Evolutionary conservation across 352 stramenopile genomes (phyloP).

Genomic region (Thraustochytrium striatum): DNA sequence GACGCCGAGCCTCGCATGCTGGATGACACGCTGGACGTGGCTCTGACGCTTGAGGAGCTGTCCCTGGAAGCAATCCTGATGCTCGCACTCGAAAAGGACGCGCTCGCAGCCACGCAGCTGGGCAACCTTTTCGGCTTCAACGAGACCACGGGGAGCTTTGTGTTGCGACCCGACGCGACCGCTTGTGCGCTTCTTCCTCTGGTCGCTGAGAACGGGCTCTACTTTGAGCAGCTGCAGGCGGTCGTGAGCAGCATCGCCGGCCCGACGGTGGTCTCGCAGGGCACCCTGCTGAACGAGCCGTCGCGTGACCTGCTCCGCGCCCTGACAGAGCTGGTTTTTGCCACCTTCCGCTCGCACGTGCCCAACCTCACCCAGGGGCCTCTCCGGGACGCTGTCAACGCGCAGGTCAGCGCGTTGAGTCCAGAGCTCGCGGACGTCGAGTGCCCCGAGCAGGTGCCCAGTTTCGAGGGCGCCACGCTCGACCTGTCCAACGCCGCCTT

Average conservation of each 20-base stretch:
- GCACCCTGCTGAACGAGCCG: not conserved
- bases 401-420: not conserved
- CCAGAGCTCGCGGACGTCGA: not conserved
- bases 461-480: not conserved
- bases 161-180: not conserved
- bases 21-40: not conserved
- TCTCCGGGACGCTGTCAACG: slow-evolving; percentile 3
- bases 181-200: not conserved
- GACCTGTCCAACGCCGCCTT: not conserved
- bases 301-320: not conserved
- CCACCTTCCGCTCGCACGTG: too few species aligned
- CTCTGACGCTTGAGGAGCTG: not conserved
- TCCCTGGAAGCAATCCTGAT: not conserved
- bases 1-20: not conserved
- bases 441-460: not conserved
- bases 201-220: not conserved
- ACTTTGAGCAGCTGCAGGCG: not conserved
- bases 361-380: slow-evolving; percentile 22
- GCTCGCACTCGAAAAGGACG: not conserved
- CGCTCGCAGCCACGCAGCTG: not conserved
- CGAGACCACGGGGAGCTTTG: not conserved
- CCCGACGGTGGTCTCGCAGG: not conserved
- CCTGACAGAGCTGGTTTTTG: not conserved
- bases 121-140: too few species aligned
- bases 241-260: not conserved